Conservation (phyloP, 441 rosid species). For the Pelargonium exstipulatum region DNA sequence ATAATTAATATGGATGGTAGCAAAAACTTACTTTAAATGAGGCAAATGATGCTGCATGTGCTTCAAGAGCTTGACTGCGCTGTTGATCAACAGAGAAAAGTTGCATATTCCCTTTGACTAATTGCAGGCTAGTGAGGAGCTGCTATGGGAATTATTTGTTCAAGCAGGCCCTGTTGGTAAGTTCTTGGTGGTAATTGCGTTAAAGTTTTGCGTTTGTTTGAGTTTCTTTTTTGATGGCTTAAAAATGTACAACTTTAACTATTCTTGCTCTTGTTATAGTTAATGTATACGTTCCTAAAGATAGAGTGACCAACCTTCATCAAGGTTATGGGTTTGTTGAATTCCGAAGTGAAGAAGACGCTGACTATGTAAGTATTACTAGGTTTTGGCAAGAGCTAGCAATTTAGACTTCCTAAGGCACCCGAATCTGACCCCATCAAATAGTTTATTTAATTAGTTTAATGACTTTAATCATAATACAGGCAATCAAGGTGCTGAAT, state of each 20-base stretch:
- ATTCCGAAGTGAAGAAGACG: constrained; percentile 89
- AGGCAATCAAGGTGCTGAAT: constrained; percentile 96
- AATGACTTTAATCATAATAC: constrained; percentile 18
- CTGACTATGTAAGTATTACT: constrained; percentile 66
- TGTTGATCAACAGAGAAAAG: constrained; percentile 98
- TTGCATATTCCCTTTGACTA: constrained; percentile 98
- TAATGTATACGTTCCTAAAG: constrained; percentile 89
- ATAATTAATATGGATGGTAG: constrained; percentile 4
- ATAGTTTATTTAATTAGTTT: background rate
- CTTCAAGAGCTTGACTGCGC: constrained; percentile 99
- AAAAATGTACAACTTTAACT: background rate
- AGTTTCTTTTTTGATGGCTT: background rate
- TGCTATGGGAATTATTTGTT: constrained; percentile 90
- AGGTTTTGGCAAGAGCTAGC: background rate
- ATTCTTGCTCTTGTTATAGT: constrained; percentile 33
- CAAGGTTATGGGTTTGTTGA: constrained; percentile 90
- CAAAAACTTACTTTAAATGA: constrained; percentile 54
- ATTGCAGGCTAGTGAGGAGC: constrained; percentile 76
- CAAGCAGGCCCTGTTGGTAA: constrained; percentile 97
- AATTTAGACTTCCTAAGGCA: too few relatives aligned
- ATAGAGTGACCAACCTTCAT: constrained; percentile 89
- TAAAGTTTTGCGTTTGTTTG: background rate
- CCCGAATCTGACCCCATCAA: too few relatives aligned
- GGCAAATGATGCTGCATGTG: constrained; percentile 98
- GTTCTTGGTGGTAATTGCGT: constrained; percentile 7